Percentiles rank a stretch among this genome's conserved stretches.
These are phyloP conservation scores for Aspergillus hortae DNA, from an alignment of 2,329 filamentous ascomycete species.

Conservation along the genomic window DNA sequence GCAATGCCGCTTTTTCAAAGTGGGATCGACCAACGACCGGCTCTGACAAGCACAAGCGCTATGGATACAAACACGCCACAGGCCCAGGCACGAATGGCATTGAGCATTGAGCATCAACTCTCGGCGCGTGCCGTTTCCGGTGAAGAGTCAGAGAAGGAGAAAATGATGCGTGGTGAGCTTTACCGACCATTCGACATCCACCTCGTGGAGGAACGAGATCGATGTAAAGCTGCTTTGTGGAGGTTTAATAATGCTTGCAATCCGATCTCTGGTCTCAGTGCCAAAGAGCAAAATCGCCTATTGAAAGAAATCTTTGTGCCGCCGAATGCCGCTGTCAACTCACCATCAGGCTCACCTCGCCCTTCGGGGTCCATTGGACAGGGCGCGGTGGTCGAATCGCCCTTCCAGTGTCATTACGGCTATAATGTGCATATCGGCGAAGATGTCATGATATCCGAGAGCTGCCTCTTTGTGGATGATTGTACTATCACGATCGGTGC, in stretches of 20 bases:
- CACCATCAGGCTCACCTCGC: slow-evolving; percentile 54
- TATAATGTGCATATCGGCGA: slow-evolving; percentile 90
- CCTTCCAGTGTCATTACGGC: slow-evolving; percentile 91
- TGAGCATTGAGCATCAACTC: slow-evolving; percentile 40
- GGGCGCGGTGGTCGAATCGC: slow-evolving; percentile 75
- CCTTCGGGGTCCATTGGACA: slow-evolving; percentile 64
- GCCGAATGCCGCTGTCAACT: slow-evolving; percentile 28
- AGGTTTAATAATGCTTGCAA: slow-evolving; percentile 82
- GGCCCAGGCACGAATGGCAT: slow-evolving; percentile 42
- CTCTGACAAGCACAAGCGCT: slow-evolving; percentile 25
- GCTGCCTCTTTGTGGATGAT: slow-evolving; percentile 85
- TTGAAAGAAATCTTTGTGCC: slow-evolving; percentile 39
- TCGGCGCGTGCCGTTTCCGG: slow-evolving; percentile 39
- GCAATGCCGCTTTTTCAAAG: slow-evolving; percentile 36
- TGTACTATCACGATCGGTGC: slow-evolving; percentile 77
- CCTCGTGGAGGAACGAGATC: slow-evolving; percentile 77
- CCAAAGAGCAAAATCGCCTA: slow-evolving; percentile 39
- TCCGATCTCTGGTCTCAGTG: slow-evolving; percentile 66
- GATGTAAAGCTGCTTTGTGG: slow-evolving; percentile 77
- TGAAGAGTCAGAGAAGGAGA: slow-evolving; percentile 71
- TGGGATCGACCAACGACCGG: slow-evolving; percentile 35
- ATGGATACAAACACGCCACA: slow-evolving; percentile 41
- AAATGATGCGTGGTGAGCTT: slow-evolving; percentile 78
- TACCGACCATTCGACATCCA: slow-evolving; percentile 77
- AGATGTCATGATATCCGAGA: slow-evolving; percentile 76